Percentiles rank a stretch among this genome's conserved stretches.
Conservation (phyloP, 805 yeast species). For the Lachancea kluyveri region DNA sequence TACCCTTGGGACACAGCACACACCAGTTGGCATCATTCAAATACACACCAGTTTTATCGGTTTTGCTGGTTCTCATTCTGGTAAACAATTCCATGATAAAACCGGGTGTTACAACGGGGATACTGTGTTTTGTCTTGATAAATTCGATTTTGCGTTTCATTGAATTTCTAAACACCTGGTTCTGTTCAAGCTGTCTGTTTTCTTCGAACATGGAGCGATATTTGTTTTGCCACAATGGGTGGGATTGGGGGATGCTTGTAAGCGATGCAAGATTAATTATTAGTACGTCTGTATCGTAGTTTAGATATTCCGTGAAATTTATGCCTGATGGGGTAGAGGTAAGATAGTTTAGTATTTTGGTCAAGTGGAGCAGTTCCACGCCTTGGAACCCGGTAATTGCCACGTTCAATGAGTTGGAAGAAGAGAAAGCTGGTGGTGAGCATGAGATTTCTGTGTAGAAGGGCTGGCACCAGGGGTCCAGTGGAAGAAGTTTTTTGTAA, state of each 20-base stretch:
- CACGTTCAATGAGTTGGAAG: conserved; percentile 29
- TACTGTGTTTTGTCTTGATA: conserved; percentile 23
- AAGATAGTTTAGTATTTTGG: conserved; percentile 50
- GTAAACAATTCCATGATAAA: conserved; percentile 23
- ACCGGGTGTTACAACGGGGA: conserved; percentile 30
- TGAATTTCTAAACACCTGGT: conserved; percentile 26
- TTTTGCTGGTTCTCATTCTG: conserved; percentile 6
- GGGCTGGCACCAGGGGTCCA: conserved; percentile 64
- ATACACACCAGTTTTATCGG: conserved; percentile 8
- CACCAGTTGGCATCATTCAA: conserved; percentile 30
- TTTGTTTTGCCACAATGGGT: conserved; percentile 26
- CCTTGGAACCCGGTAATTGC: conserved; percentile 74
- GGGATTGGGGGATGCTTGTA: conserved; percentile 20
- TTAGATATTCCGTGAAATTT: conserved; percentile 21
- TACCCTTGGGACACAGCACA: conserved; percentile 28
- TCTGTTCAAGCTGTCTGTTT: conserved; percentile 12
- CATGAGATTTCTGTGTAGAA: conserved; percentile 27
- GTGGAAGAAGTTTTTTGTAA: conserved; percentile 39
- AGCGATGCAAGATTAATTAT: conserved; percentile 26
- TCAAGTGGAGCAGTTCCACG: conserved; percentile 64
- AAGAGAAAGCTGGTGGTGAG: background rate
- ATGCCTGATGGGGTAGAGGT: conserved; percentile 34
- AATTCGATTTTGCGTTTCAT: conserved; percentile 30
- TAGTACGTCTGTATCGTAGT: conserved; percentile 25
- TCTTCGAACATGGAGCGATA: conserved; percentile 23